Evolutionary conservation across 2,329 filamentous ascomycete genomes (phyloP).

Genomic region (Trichoderma hamatum): DNA sequence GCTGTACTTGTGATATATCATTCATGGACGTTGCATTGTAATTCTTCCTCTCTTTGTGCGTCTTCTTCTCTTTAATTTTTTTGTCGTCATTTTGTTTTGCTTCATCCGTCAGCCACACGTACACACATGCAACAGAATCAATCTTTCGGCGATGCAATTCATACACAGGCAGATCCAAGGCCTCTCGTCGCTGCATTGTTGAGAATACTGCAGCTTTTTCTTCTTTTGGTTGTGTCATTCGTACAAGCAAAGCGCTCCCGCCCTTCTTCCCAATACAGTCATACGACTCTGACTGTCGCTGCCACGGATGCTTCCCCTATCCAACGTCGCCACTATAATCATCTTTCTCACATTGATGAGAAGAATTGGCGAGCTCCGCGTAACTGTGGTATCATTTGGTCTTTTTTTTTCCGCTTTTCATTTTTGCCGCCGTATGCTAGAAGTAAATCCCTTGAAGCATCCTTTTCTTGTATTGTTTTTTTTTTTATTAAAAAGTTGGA

Average conservation of each 20-base stretch:
- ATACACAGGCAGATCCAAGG: constrained; percentile 25
- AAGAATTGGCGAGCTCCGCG: neutral
- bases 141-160: constrained; percentile 14
- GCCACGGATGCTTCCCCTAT: constrained; percentile 15
- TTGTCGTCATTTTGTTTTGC: neutral
- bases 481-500: neutral
- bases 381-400: constrained; percentile 7
- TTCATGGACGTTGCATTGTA: constrained; percentile 15
- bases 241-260: constrained; percentile 3
- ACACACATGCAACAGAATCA: neutral
- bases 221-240: neutral
- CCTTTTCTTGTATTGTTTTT: neutral
- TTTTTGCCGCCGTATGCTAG: neutral
- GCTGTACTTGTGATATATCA: constrained; percentile 2
- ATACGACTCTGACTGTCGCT: neutral
- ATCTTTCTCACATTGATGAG: neutral
- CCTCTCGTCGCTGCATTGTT: neutral
- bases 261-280: neutral
- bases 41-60: neutral
- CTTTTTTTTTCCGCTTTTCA: neutral
- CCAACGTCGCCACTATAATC: constrained; percentile 19
- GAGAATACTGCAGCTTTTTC: neutral
- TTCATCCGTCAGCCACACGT: neutral
- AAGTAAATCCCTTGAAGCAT: neutral
- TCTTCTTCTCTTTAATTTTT: neutral